Conservation (phyloP, 108 stramenopile species). For the Skeletonema potamos region DNA sequence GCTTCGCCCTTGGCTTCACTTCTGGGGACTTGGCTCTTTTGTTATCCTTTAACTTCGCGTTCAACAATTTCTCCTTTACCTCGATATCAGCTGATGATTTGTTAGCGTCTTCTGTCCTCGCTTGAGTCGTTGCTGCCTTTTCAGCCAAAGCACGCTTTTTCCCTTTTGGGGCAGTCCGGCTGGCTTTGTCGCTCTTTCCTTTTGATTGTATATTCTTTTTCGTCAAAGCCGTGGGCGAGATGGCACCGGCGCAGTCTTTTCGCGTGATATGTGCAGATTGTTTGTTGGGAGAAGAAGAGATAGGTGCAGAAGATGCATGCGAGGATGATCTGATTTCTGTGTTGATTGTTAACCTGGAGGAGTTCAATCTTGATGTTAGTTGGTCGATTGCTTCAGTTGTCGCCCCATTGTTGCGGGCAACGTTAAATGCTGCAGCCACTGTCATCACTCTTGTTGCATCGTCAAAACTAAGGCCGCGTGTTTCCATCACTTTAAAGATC, state of each 20-base stretch:
- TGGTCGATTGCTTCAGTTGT: constrained; percentile 52
- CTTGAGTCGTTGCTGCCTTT: constrained; percentile 5
- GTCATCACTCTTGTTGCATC: constrained; percentile 62
- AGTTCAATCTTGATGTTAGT: constrained; percentile 44
- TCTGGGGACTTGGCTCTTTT: constrained; percentile 30
- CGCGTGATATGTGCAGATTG: background rate
- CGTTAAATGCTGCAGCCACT: constrained; percentile 53
- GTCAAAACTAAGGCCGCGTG: constrained; percentile 49
- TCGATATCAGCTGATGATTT: constrained; percentile 2
- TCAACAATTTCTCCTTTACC: constrained; percentile 28
- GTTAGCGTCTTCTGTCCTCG: background rate
- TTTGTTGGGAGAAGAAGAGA: background rate
- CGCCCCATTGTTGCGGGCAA: constrained; percentile 16
- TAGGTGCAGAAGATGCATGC: constrained; percentile 4
- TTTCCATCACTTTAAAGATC: constrained; percentile 64
- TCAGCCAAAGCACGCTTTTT: constrained; percentile 29
- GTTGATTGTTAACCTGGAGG: constrained; percentile 12
- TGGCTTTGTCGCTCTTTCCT: background rate
- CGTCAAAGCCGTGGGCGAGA: background rate
- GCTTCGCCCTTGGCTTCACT: constrained; percentile 14
- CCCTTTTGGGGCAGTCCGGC: background rate
- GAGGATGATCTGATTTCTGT: constrained; percentile 23
- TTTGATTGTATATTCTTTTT: constrained; percentile 2
- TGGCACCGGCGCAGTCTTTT: background rate
- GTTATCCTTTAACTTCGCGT: constrained; percentile 41